Conservation (phyloP, 495 filamentous ascomycete species). For the Penicillium ucsense region DNA sequence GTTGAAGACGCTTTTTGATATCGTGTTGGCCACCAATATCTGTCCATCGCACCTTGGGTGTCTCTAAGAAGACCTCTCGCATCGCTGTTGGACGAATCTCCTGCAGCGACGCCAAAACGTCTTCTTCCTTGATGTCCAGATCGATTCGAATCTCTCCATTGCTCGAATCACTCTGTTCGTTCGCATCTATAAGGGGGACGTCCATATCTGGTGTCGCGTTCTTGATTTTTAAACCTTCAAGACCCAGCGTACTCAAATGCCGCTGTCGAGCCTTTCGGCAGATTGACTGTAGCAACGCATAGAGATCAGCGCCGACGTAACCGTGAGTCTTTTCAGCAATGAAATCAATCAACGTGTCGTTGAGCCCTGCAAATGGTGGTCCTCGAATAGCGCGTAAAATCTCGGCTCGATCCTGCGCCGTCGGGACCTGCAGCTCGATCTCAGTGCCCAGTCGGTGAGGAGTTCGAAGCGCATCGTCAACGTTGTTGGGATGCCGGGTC, state of each 20-base stretch:
- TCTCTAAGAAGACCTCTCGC: constrained; percentile 80
- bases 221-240: not conserved
- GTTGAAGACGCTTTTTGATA: constrained; percentile 60
- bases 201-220: not conserved
- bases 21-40: constrained; percentile 85
- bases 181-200: not conserved
- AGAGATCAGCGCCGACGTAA: constrained; percentile 58
- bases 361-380: constrained; percentile 17
- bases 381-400: constrained; percentile 52
- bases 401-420: constrained; percentile 56
- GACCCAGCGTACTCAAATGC: constrained; percentile 10
- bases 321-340: constrained; percentile 56
- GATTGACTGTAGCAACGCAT: constrained; percentile 37
- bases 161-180: not conserved
- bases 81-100: constrained; percentile 72
- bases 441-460: constrained; percentile 58
- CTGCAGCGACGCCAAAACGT: constrained; percentile 46
- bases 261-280: constrained; percentile 34
- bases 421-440: constrained; percentile 74
- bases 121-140: constrained; percentile 31
- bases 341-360: constrained; percentile 27
- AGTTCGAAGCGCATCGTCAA: constrained; percentile 64
- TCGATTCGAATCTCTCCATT: constrained; percentile 5
- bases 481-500: constrained; percentile 58
- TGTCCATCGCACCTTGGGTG: constrained; percentile 75